Percentiles rank a stretch among this genome's conserved stretches.
Conservation (phyloP, 345 rosid genomes). For the Euphorbia pulcherrima region DNA sequence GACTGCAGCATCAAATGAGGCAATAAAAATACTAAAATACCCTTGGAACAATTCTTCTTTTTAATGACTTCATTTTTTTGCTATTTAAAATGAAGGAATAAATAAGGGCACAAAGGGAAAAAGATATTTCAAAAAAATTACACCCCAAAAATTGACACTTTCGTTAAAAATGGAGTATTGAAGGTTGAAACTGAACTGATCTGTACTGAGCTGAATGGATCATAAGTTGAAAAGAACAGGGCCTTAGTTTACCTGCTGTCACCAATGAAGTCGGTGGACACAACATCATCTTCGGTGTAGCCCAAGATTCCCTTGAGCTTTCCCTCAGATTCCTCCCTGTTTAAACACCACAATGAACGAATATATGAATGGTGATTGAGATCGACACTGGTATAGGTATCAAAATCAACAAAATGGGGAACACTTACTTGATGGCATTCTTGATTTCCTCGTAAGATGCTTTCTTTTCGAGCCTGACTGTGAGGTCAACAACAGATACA, state of each 20-base stretch:
- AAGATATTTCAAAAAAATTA: too few species aligned
- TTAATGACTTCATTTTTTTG: too few species aligned
- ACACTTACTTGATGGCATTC: conserved; percentile 50
- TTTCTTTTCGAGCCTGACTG: conserved; percentile 56
- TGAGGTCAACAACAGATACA: conserved; percentile 71
- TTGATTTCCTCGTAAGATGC: conserved; percentile 58
- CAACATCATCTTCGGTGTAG: conserved; percentile 57
- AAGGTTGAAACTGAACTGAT: too few species aligned
- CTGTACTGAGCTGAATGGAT: too few species aligned
- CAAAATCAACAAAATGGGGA: not conserved
- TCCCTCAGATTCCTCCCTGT: conserved; percentile 55
- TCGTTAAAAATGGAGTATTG: too few species aligned
- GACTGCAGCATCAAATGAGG: too few species aligned
- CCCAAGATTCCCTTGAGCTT: conserved; percentile 63
- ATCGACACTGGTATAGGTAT: not conserved
- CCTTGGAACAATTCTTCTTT: too few species aligned
- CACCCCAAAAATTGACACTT: too few species aligned
- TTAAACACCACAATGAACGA: not conserved
- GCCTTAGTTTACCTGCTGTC: conserved; percentile 48
- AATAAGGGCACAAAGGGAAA: too few species aligned
- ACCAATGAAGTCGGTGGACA: conserved; percentile 55
- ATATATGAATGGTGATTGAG: not conserved
- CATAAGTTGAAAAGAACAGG: too few species aligned
- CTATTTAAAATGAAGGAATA: too few species aligned
- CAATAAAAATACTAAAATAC: too few species aligned